phyloP scores from a whole-genome alignment of 2,329 filamentous ascomycete genomes.

The Fusarium proliferatum region DNA sequence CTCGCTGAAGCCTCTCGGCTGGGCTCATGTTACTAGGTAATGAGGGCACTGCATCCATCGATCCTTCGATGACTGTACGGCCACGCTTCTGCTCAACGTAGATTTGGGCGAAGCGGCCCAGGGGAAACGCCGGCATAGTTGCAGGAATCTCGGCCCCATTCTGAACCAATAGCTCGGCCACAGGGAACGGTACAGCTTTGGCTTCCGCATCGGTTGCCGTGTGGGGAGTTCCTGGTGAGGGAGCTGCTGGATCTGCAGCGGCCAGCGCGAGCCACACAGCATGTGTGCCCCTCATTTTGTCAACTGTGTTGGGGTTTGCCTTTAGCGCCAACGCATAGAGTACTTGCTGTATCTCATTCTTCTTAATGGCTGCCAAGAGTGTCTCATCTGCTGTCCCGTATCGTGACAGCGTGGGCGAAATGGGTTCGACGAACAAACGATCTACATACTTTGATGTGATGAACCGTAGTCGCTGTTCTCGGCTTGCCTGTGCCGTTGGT shows the following conservation, averaged over 20 bases:
- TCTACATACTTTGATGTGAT: slow-evolving; percentile 97
- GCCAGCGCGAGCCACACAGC: slow-evolving; percentile 91
- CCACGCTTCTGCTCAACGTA: slow-evolving; percentile 85
- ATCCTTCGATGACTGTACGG: slow-evolving; percentile 56
- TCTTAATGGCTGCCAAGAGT: slow-evolving; percentile 91
- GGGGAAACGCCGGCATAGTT: slow-evolving; percentile 80
- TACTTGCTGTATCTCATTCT: slow-evolving; percentile 93
- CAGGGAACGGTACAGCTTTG: slow-evolving; percentile 78
- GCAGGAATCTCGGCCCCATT: slow-evolving; percentile 91
- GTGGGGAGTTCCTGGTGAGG: slow-evolving; percentile 62
- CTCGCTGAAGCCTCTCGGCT: slow-evolving; percentile 65
- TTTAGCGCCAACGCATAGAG: slow-evolving; percentile 88
- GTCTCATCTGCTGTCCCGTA: slow-evolving; percentile 87
- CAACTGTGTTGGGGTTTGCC: slow-evolving; percentile 87
- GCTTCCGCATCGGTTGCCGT: slow-evolving; percentile 57
- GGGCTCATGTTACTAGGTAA: slow-evolving; percentile 62
- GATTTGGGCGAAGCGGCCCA: slow-evolving; percentile 81
- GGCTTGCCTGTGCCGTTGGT: slow-evolving; percentile 78
- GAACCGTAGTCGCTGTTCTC: slow-evolving; percentile 92
- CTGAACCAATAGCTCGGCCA: slow-evolving; percentile 91
- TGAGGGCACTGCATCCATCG: slow-evolving; percentile 69
- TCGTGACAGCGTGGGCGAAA: slow-evolving; percentile 78
- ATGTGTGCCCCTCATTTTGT: slow-evolving; percentile 89
- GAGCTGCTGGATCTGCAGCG: slow-evolving; percentile 89
- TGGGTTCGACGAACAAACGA: slow-evolving; percentile 80